Conservation (phyloP, 495 filamentous ascomycete species). For the Aspergillus biplanus region DNA sequence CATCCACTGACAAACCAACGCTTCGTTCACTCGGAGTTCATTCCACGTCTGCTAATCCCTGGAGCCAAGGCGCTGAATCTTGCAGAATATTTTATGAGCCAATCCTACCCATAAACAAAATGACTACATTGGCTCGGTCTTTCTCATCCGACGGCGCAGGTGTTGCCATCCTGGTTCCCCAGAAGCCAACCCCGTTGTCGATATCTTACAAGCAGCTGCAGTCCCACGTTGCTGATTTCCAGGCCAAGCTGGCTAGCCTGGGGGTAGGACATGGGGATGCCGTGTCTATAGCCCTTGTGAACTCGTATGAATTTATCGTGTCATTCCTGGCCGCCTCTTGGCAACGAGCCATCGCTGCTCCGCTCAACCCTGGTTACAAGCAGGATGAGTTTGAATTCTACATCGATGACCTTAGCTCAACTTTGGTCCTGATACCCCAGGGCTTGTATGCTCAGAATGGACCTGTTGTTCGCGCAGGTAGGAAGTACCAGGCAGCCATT, state of each 20-base stretch:
- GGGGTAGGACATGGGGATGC: constrained; percentile 66
- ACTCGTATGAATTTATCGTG: constrained; percentile 81
- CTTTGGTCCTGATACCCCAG: constrained; percentile 70
- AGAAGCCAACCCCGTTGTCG: constrained; percentile 55
- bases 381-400: constrained; percentile 89
- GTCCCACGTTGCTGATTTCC: constrained; percentile 64
- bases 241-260: constrained; percentile 69
- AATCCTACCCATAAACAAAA: constrained; percentile 15
- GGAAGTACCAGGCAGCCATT: constrained; percentile 75
- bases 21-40: not conserved
- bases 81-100: constrained; percentile 10
- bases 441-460: constrained; percentile 64
- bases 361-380: constrained; percentile 82
- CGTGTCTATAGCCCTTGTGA: constrained; percentile 76
- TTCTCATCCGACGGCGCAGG: constrained; percentile 44
- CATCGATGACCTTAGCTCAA: constrained; percentile 79
- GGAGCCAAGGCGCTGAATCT: constrained; percentile 20
- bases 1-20: not conserved
- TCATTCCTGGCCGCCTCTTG: constrained; percentile 76
- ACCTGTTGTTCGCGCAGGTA: constrained; percentile 72
- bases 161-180: constrained; percentile 71
- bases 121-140: constrained; percentile 51
- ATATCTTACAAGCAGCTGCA: constrained; percentile 67
- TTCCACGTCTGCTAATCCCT: constrained; percentile 11
- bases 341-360: constrained; percentile 79